These are phyloP conservation scores for Candida corydali DNA, from an alignment of 805 yeast genomes.

Conservation along the genomic window DNA sequence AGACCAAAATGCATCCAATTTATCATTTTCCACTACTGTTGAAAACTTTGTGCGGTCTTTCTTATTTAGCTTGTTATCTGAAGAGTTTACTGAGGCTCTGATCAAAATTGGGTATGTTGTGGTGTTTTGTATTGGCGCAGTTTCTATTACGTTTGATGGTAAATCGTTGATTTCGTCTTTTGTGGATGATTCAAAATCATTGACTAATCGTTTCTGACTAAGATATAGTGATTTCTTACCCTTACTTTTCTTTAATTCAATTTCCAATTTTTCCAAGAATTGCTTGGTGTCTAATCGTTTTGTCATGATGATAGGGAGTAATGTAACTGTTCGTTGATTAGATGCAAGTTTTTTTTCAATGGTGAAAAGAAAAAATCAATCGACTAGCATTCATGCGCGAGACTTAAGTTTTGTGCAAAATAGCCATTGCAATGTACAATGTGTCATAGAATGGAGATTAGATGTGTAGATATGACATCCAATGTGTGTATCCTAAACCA, in stretches of 20 bases:
- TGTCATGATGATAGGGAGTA: not conserved
- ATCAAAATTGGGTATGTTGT: constrained; percentile 58
- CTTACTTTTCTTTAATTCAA: constrained; percentile 21
- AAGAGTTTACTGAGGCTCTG: constrained; percentile 59
- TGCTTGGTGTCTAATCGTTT: constrained; percentile 26
- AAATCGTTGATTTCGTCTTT: constrained; percentile 21
- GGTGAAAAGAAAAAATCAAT: too few relatives aligned
- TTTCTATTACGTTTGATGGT: constrained; percentile 29
- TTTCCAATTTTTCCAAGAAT: constrained; percentile 23
- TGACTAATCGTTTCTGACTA: constrained; percentile 52
- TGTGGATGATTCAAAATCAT: constrained; percentile 2
- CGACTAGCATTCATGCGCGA: too few relatives aligned
- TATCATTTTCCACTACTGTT: constrained; percentile 62
- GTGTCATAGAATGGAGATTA: too few relatives aligned
- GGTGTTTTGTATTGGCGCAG: constrained; percentile 16
- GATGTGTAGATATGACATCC: too few relatives aligned
- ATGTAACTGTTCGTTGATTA: too few relatives aligned
- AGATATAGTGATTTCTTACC: constrained; percentile 53
- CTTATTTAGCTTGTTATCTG: constrained; percentile 27
- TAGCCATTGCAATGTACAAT: too few relatives aligned
- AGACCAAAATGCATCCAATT: constrained; percentile 71
- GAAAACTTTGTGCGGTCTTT: constrained; percentile 56
- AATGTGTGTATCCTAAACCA: too few relatives aligned
- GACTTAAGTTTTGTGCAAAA: too few relatives aligned
- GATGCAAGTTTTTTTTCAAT: too few relatives aligned